Conservation (phyloP, 75 land plant species). For the Cryptomeria japonica region DNA sequence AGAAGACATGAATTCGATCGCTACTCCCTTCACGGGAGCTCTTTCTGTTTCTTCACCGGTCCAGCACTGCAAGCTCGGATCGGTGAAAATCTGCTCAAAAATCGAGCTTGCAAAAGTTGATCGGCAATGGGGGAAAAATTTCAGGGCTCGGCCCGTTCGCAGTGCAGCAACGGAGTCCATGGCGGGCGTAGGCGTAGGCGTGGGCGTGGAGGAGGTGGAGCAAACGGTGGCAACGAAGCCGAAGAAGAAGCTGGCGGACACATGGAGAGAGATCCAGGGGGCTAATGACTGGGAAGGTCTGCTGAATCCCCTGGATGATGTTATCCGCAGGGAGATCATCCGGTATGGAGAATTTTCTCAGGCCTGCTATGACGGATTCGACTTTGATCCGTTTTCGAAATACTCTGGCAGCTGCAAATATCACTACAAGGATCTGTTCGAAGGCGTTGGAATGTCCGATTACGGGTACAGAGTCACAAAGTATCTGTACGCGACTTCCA, state of each 20-base stretch:
- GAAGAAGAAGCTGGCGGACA: slow-evolving; percentile 7
- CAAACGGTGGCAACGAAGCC: not conserved
- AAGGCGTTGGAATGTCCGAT: slow-evolving; percentile 22
- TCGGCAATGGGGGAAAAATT: not conserved
- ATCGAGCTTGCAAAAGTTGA: not conserved
- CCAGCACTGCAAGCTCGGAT: not conserved
- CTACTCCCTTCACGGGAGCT: not conserved
- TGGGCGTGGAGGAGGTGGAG: not conserved
- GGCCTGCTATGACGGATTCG: slow-evolving; percentile 64
- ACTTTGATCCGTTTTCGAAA: slow-evolving; percentile 49
- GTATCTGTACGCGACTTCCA: slow-evolving; percentile 57
- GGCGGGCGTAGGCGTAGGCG: not conserved
- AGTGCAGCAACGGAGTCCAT: not conserved
- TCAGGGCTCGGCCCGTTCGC: not conserved
- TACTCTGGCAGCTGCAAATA: slow-evolving; percentile 60
- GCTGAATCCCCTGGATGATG: slow-evolving; percentile 48
- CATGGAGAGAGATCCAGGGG: slow-evolving; percentile 63
- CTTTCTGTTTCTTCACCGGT: not conserved
- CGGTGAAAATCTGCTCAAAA: not conserved
- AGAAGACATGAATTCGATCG: not conserved
- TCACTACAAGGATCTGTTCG: slow-evolving; percentile 23
- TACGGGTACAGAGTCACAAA: slow-evolving; percentile 48
- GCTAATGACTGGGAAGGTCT: slow-evolving; percentile 46
- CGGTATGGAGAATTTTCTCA: slow-evolving; percentile 68
- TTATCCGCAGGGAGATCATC: slow-evolving; percentile 50